Evolutionary conservation across 768 basidiomycete species (phyloP), one percentile per base, ranked within the genome.

Genomic region (Mycena chlorophos): DNA sequence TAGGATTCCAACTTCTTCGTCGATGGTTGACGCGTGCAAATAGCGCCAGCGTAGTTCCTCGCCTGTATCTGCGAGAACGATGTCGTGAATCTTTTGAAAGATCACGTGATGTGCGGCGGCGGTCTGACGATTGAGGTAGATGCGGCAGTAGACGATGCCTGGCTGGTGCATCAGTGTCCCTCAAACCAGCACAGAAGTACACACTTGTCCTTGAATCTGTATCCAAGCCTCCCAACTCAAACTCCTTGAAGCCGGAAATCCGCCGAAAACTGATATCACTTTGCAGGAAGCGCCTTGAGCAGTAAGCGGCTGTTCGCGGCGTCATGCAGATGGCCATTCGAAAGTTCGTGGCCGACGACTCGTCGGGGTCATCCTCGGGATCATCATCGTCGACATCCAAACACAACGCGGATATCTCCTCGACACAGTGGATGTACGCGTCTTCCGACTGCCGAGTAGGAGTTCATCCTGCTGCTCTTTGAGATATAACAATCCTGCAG

Each of bases 261-360:
- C 65, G 52, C 3, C 26, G 47, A 39, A 55, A 55, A 1, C n/a
- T 38, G 6, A 29, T 49, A 52, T 71, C 64, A 39, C 66, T 65
- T 31, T 68, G 67, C 1, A 69, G 22, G 30, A 66, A 66, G 14
- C 57, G 60, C 55, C n/a, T 28, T 10, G 1, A 55, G 40, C 13
- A 69, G 54, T 0, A 63, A 29, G 2, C 43, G 46, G 42, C 67
- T 69, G 17, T 29, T 59, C 51, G 5, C 40, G 40, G 48, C 3
- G 54, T 60, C 66, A 68, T 69, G 53, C 68, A 70, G 19, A 70
- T 45, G 16, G 65, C 49, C 5, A 68, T 62, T 4, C 62, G 63
- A 1, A 69, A 43, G 8, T 8, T 10, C 10, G 20, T 6, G 4
- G 29, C 10, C 2, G 46, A 38, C 5, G 49, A 51, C 6, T 63